Base-by-base conservation (phyloP, 768 basidiomycete species). In the Suillus americanus region DNA sequence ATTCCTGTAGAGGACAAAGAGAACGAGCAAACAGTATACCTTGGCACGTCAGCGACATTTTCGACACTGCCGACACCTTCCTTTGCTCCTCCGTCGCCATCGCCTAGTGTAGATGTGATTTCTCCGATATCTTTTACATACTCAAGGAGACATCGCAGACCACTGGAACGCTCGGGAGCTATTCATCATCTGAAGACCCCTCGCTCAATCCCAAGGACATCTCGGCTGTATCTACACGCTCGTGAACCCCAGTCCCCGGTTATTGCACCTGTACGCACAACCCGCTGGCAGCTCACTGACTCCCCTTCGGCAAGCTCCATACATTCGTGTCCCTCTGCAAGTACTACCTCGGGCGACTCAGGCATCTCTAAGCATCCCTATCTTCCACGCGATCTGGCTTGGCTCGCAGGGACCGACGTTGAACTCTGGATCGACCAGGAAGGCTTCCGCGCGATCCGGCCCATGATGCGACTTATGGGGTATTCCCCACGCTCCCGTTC, bases 361-460 rank as follows among this genome's bases (percentile, higher is more conserved):
- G 61, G 66, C 64, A 60, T 66, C 48, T 61, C 66, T 64, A 67
- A 65, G 48, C 60, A 66, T 20, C 62, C 68, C 7, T 65, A 59
- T n/a, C 77, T 80, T 33, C 82, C 81, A 0, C 66, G 72, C 33
- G 73, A 80, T 46, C 73, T 86, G 3, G 70, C 74, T 3, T 90
- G 89, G 87, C 79, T 91, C 13, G 79, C 81, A 66, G 79, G 80
- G 46, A 78, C 81, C 35, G 76, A 75, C 46, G 73, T 94, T 37
- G 85, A 90, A 63, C 77, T 94, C 40, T 83, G 87, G 74, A 88
- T 95, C 30, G 94, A 94, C 71, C 94, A 95, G 73, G 94, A 94
- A 77, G 89, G 91, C 4, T 92, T 92, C 69, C 85, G 92, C 30
- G 81, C 83, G 20, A 80, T 88, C 7, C 79, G 80, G 30, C 86